Conservation (phyloP, 805 yeast genomes). For the Starmerella geochares region DNA sequence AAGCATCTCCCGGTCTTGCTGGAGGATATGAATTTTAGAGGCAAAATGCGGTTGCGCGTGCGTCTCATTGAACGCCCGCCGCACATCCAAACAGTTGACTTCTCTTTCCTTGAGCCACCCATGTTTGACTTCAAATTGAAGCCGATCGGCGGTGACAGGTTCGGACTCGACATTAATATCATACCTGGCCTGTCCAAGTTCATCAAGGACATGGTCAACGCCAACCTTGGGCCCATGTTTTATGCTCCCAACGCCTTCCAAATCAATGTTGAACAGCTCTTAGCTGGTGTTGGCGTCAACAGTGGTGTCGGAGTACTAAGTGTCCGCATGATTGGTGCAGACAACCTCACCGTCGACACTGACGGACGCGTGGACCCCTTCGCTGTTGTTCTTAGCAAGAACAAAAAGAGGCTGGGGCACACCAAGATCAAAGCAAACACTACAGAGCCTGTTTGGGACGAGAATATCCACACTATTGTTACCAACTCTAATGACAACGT, state of each 20-base stretch:
- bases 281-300: constrained; percentile 69
- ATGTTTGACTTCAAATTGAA: constrained; percentile 73
- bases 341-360: constrained; percentile 52
- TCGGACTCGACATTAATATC: constrained; percentile 73
- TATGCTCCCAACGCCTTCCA: constrained; percentile 88
- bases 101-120: constrained; percentile 78
- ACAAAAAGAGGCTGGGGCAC: constrained; percentile 45
- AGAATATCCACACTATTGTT: constrained; percentile 60
- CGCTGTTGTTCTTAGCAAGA: constrained; percentile 52
- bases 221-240: constrained; percentile 79
- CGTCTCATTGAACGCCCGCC: constrained; percentile 88
- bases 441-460: constrained; percentile 70
- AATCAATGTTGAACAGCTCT: constrained; percentile 78
- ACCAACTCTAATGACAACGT: constrained; percentile 75
- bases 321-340: constrained; percentile 56
- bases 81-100: constrained; percentile 81
- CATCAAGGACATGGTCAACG: constrained; percentile 73
- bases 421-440: constrained; percentile 63
- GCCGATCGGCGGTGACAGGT: constrained; percentile 69
- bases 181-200: constrained; percentile 80
- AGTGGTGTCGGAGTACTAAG: constrained; percentile 82
- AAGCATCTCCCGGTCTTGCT: constrained; percentile 65
- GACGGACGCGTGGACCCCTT: constrained; percentile 89
- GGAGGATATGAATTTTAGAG: constrained; percentile 67
- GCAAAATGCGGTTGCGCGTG: constrained; percentile 65